Conservation (phyloP, 768 basidiomycete species). For the Glaciozyma antarctica region DNA sequence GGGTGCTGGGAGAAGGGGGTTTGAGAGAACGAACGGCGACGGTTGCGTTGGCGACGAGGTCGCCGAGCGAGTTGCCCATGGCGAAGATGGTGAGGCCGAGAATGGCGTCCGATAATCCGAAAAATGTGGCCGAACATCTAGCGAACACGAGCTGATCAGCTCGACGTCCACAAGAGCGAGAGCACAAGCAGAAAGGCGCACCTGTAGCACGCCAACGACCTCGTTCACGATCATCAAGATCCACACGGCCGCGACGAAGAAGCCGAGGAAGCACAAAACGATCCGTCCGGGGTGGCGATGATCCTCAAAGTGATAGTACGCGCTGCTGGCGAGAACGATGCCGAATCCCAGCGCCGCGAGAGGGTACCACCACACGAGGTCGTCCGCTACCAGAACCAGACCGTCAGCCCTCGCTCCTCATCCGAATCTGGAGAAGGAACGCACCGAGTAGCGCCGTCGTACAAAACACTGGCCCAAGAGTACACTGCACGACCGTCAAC, state of each 20-base stretch:
- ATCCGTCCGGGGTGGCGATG: constrained; percentile 50
- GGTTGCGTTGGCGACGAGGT: constrained; percentile 92
- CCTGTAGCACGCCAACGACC: constrained; percentile 81
- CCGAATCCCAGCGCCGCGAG: constrained; percentile 53
- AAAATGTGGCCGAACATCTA: constrained; percentile 89
- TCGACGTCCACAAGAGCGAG: background rate
- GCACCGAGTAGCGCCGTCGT: constrained; percentile 65
- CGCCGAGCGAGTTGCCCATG: constrained; percentile 88
- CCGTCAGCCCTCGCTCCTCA: constrained; percentile 15
- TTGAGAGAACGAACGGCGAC: constrained; percentile 52
- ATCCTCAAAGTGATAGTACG: constrained; percentile 53
- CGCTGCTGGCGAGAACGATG: constrained; percentile 48
- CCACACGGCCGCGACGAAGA: constrained; percentile 84
- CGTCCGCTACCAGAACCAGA: constrained; percentile 12
- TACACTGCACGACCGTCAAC: constrained; percentile 74
- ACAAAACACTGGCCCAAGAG: constrained; percentile 70
- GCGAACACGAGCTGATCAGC: constrained; percentile 1
- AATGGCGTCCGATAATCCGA: constrained; percentile 90
- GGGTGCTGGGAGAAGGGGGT: background rate
- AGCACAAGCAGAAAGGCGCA: constrained; percentile 39
- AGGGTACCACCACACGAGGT: constrained; percentile 44
- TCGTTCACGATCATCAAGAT: constrained; percentile 98
- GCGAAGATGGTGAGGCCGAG: constrained; percentile 95
- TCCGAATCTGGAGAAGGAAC: constrained; percentile 36
- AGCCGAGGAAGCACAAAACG: constrained; percentile 78